Evolutionary conservation across 176 grass and related monocot species (phyloP), one percentile per base, ranked within the genome.

Genomic region (Zea luxurians): DNA sequence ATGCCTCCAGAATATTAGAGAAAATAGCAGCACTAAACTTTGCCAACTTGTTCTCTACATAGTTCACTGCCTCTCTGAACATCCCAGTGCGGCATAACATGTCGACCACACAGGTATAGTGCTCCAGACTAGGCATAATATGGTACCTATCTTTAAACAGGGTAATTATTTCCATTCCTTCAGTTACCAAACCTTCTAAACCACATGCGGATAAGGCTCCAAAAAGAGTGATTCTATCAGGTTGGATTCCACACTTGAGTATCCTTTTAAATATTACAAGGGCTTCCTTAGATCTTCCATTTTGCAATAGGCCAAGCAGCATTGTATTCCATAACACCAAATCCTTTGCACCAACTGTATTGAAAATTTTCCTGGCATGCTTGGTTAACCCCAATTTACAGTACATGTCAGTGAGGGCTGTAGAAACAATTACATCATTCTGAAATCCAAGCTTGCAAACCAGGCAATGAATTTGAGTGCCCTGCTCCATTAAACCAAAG

Each of bases 281-380:
- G 79, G 95, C 83, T 82, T 94, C 87, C 75, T 80, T 86, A 42
- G 85, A 87, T 93, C 77, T 80, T 45, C 94, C 94, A 74, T 93
- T 93, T 61, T 79, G 83, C 17, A 83, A 84, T 57, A 98, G 85
- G 75, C 89, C 91, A 20, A 92, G 82, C n/a, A 93, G 85, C 80
- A 98, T 89, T 16, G 85, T 90, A 83, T 94, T 94, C 89, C 89
- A 94, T 66, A 80, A 84, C 27, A 98, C 83, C 74, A 94, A 78
- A 82, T 98, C 95, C 61, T 83, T 92, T 18, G 67, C 6, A 78
- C 21, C 38, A 77, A 88, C 80, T 13, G 12, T 49, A 20, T 10
- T 80, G 65, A 92, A 98, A 27, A 94, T 80, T 76, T 83, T 79
- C 4, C 66, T 70, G 45, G 89, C 87, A 73, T 64, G 38, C 47